Evolutionary conservation across 2,329 filamentous ascomycete genomes (phyloP).

Genomic region (Aspergillus amoenus): DNA sequence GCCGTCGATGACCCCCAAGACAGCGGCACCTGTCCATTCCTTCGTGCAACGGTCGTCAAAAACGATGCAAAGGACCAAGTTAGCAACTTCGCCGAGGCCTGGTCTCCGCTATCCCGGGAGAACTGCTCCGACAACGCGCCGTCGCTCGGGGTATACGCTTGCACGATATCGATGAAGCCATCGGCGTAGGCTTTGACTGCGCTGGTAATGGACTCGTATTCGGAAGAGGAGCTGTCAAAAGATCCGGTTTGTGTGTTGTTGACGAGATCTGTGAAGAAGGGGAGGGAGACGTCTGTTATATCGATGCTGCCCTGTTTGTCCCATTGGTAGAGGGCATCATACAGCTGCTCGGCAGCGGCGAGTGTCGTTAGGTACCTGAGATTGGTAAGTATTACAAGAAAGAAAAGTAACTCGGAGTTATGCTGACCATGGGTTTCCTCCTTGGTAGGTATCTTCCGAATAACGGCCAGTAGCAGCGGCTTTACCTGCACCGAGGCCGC

Average conservation of each 20-base stretch:
- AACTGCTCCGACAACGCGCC: conserved; percentile 39
- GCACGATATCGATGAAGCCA: conserved; percentile 48
- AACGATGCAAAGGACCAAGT: conserved; percentile 26
- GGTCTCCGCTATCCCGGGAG: conserved; percentile 21
- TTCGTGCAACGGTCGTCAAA: conserved; percentile 17
- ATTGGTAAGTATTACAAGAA: neutral
- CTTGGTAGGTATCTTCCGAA: neutral
- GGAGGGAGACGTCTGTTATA: conserved; percentile 62
- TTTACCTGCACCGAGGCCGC: conserved; percentile 14
- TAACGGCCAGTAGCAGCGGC: neutral
- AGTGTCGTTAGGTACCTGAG: neutral
- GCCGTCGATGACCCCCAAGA: conserved; percentile 21
- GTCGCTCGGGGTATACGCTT: conserved; percentile 21
- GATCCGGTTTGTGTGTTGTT: conserved; percentile 60
- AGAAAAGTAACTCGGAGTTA: neutral
- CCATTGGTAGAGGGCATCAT: conserved; percentile 72
- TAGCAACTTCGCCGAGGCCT: conserved; percentile 17
- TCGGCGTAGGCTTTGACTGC: conserved; percentile 64
- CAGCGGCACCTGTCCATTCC: conserved; percentile 16
- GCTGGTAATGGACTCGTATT: conserved; percentile 55
- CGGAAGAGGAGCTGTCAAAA: conserved; percentile 55
- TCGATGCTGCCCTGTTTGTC: conserved; percentile 60
- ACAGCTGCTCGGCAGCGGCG: conserved; percentile 47
- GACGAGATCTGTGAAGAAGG: conserved; percentile 69
- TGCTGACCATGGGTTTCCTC: neutral